phyloP scores from a whole-genome alignment of 768 basidiomycete species.

The Boletellus emodensis region DNA sequence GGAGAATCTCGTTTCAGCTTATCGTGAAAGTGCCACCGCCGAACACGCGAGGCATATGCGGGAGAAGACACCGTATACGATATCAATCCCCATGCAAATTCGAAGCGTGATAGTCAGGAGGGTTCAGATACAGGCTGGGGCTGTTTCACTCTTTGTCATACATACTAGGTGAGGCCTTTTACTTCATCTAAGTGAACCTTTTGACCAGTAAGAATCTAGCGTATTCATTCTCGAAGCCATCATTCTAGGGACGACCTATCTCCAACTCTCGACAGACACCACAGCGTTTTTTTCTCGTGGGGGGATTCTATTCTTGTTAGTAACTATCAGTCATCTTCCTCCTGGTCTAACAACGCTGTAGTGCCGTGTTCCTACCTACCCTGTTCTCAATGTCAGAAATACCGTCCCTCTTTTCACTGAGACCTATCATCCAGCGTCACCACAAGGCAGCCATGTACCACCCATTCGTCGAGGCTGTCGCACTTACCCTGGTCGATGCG shows the following conservation, averaged over 20 bases:
- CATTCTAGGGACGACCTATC: conserved; percentile 43
- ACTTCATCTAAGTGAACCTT: not conserved
- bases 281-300: conserved; percentile 52
- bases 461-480: conserved; percentile 45
- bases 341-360: conserved; percentile 17
- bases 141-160: conserved; percentile 33
- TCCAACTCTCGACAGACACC: conserved; percentile 38
- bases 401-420: conserved; percentile 43
- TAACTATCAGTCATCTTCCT: not conserved
- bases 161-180: conserved; percentile 13
- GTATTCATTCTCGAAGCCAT: conserved; percentile 34
- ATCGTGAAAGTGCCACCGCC: conserved; percentile 44
- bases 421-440: conserved; percentile 44
- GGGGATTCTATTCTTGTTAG: conserved; percentile 79
- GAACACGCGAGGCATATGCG: conserved; percentile 50
- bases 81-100: conserved; percentile 47
- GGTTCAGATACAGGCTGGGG: conserved; percentile 43
- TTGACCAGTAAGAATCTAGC: conserved; percentile 26
- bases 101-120: conserved; percentile 45
- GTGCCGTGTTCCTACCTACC: conserved; percentile 56
- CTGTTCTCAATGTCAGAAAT: conserved; percentile 59
- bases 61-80: conserved; percentile 45
- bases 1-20: conserved; percentile 39
- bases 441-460: conserved; percentile 47
- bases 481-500: conserved; percentile 45